Conservation (phyloP, 768 basidiomycete genomes). For the Lactarius pseudohatsudake region DNA sequence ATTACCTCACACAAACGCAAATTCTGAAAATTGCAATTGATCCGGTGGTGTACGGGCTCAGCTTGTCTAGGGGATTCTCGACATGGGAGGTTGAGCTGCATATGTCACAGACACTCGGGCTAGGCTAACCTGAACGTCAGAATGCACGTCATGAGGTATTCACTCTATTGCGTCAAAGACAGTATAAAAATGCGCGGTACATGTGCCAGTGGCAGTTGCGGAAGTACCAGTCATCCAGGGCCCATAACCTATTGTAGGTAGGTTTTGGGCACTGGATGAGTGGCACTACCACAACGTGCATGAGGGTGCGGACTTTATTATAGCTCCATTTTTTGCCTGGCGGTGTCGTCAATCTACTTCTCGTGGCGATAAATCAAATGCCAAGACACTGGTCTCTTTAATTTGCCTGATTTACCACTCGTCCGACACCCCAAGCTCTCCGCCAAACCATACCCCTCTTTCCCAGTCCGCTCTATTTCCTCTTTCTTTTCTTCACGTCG, state of each 20-base stretch:
- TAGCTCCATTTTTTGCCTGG: not conserved
- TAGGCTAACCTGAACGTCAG: not conserved
- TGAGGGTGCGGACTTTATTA: not conserved
- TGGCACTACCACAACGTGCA: not conserved
- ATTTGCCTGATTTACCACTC: not conserved
- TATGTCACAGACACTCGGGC: too few species aligned
- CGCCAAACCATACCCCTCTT: conserved; percentile 1
- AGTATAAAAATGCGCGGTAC: not conserved
- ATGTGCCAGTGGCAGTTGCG: not conserved
- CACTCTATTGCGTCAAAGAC: not conserved
- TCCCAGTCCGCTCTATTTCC: conserved; percentile 26
- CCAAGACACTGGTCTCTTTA: not conserved
- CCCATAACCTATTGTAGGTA: conserved; percentile 1
- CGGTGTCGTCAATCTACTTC: not conserved
- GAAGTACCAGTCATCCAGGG: not conserved
- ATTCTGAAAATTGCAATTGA: too few species aligned
- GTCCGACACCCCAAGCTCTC: not conserved
- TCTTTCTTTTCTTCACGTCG: conserved; percentile 31
- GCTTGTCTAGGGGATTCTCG: too few species aligned
- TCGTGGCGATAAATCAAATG: not conserved
- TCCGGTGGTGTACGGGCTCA: too few species aligned
- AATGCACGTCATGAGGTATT: not conserved
- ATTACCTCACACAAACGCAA: too few species aligned
- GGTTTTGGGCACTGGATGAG: not conserved
- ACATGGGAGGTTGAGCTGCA: too few species aligned